Evolutionary conservation across 177 flowering plant species (phyloP), one percentile per base, ranked within the genome.

Genomic region (Vitis hybrid): DNA sequence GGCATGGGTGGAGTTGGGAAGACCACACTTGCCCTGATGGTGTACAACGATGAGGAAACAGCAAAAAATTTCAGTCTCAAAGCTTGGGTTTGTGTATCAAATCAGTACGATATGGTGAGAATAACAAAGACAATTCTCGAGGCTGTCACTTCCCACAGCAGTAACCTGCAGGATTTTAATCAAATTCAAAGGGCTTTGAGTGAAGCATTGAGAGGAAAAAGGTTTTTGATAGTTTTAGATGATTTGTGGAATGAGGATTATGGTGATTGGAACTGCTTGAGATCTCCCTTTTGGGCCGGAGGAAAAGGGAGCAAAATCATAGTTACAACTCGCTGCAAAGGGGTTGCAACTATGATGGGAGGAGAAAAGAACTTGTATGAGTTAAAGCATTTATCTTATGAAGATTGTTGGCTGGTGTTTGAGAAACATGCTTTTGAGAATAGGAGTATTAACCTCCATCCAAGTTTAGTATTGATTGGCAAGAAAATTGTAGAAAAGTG

Each of bases 161-260:
- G 45, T 33, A 33, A 33, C 45, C 4, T 33, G 45, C 45, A 33
- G 45, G 45, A 33, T 33, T 33, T 33, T 5, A 33, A 33, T 33
- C 68, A 65, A 51, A 22, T 22, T 51, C 13, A 51, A 14, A 5
- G 16, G 15, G 51, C 15, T 51, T 2, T 60, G 57, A 60, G 19
- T 8, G 48, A 55, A 31, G 2, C 33, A 26, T 15, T 55, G 48
- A 7, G 6, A 3, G 18, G 16, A 8, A 53, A 51, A 45, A 53
- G 29, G 11, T 61, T 70, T 62, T 61, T 70, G 3, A 19, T 70
- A 13, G 68, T 65, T 16, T 13, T 65, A 10, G 68, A 65, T 65
- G 68, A 65, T 52, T 57, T 66, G 52, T 67, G 62, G 70, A 67
- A 39, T 39, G 55, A 56, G 51, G 29, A 33, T 10, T 56, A 56